phyloP scores from a whole-genome alignment of 148 eudicot species.

The Camellia japonica region DNA sequence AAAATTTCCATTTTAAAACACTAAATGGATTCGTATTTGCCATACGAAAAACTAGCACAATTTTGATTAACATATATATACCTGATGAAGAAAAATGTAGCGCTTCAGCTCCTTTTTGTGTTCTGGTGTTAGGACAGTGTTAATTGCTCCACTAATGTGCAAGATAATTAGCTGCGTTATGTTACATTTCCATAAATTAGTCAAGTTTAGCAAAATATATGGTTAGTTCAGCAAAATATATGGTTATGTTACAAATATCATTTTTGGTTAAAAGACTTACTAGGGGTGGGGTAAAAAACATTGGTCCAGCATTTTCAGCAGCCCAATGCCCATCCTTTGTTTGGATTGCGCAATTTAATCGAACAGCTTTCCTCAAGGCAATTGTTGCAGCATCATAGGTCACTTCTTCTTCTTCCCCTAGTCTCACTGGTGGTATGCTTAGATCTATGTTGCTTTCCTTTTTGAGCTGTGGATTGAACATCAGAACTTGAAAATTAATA shows the following conservation, averaged over 20 bases:
- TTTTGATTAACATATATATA: neutral
- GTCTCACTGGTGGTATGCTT: constrained; percentile 5
- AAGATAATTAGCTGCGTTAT: constrained; percentile 19
- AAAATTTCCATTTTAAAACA: neutral
- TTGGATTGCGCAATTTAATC: constrained; percentile 21
- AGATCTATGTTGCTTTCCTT: constrained; percentile 6
- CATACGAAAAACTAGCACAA: too few species aligned
- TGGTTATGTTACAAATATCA: neutral
- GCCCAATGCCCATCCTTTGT: constrained; percentile 24
- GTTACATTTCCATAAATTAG: neutral
- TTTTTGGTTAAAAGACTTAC: neutral
- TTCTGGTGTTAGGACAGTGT: constrained; percentile 12
- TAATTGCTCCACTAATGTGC: constrained; percentile 22
- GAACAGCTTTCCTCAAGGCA: constrained; percentile 19
- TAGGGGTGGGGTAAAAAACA: constrained; percentile 22
- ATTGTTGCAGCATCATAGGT: neutral
- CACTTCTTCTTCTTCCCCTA: constrained; percentile 3
- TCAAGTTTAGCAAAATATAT: neutral
- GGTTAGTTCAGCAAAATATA: too few species aligned
- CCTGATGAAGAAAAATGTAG: constrained; percentile 20
- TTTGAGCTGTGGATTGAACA: neutral
- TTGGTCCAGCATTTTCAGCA: constrained; percentile 21
- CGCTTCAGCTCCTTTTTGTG: constrained; percentile 23
- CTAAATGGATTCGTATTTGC: neutral
- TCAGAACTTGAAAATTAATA: neutral